Evolutionary conservation across 345 rosid genomes (phyloP), one percentile per base, ranked within the genome.

Genomic region (Aquilaria sinensis): DNA sequence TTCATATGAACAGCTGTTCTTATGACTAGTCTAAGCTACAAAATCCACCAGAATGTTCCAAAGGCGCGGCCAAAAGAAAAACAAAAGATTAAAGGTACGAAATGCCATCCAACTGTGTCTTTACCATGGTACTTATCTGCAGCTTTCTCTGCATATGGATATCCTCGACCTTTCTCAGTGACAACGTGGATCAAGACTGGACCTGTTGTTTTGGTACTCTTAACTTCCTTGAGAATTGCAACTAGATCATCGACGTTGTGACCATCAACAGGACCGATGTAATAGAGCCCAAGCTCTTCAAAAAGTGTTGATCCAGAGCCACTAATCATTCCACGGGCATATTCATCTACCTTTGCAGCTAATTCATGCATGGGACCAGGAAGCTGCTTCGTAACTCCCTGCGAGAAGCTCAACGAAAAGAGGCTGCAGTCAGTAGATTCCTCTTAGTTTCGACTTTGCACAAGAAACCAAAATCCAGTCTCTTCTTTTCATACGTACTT

Each of bases 141-240:
- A 64, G 99, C 99, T 74, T 72, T 86, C 78, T 94, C 99, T 31
- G 99, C 99, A 52, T 88, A 94, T 13, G 97, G 97, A 80, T 94
- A 94, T 12, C 99, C 99, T 10, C 97, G 88, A 63, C 99, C 99
- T 82, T 94, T 94, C 91, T 94, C 99, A 0, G 97, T 94, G 66
- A 94, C 85, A 32, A 88, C 97, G 79, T 94, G 99, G 72, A 94
- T 88, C 62, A 94, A 80, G 12, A 90, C 99, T 0, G 99, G 96
- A 67, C 99, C 97, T 1, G 88, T 85, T 56, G 97, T 88, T 75
- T 85, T 83, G 31, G 99, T 77, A 74, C 83, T 85, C 86, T 90
- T 94, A 51, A 94, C 97, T 81, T 94, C 99, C 50, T 88, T 79
- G 31, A 94, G 96, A 78, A 94, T 90, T 2, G 95, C 66, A 54